Conservation (phyloP, 2,329 filamentous ascomycete species). For the Camillea tinctor region DNA sequence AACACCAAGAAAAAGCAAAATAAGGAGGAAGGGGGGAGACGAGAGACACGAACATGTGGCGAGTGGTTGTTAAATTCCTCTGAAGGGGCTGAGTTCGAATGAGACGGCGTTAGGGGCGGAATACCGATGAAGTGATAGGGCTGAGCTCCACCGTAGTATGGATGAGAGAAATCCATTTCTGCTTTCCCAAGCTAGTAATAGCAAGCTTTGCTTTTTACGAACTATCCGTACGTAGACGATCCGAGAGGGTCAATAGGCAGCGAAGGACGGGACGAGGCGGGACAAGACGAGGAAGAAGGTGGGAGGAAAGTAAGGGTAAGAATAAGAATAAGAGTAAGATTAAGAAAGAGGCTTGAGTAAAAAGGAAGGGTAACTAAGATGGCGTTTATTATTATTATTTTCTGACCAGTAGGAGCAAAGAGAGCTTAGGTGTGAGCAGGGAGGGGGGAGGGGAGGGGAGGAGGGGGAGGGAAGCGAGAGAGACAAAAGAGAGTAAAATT, state of each 20-base stretch:
- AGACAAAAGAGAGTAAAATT: not conserved
- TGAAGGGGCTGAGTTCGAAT: slow-evolving; percentile 53
- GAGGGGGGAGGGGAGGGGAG: not conserved
- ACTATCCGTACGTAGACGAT: not conserved
- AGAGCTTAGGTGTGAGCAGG: slow-evolving; percentile 1
- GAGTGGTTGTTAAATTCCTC: slow-evolving; percentile 56
- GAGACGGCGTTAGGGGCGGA: slow-evolving; percentile 53
- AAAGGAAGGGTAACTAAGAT: slow-evolving; percentile 4
- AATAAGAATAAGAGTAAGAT: not conserved
- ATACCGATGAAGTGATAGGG: slow-evolving; percentile 56
- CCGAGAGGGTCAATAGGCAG: not conserved
- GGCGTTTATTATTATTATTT: too few species aligned
- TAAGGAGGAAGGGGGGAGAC: not conserved
- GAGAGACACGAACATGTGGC: slow-evolving; percentile 49
- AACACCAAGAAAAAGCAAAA: not conserved
- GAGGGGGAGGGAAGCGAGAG: slow-evolving; percentile 1
- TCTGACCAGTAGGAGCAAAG: not conserved
- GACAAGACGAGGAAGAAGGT: not conserved
- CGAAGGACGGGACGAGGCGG: not conserved
- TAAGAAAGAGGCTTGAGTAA: slow-evolving; percentile 7
- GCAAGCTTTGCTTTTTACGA: not conserved
- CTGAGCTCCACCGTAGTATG: slow-evolving; percentile 49
- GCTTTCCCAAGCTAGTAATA: not conserved
- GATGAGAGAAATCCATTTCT: slow-evolving; percentile 54
- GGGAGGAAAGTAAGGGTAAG: not conserved